A percentile compares a stretch with the other conserved stretches of the same genome.
These are phyloP conservation scores for Gastrolobium bilobum DNA, from an alignment of 306 rosid genomes.

Conservation along the genomic window DNA sequence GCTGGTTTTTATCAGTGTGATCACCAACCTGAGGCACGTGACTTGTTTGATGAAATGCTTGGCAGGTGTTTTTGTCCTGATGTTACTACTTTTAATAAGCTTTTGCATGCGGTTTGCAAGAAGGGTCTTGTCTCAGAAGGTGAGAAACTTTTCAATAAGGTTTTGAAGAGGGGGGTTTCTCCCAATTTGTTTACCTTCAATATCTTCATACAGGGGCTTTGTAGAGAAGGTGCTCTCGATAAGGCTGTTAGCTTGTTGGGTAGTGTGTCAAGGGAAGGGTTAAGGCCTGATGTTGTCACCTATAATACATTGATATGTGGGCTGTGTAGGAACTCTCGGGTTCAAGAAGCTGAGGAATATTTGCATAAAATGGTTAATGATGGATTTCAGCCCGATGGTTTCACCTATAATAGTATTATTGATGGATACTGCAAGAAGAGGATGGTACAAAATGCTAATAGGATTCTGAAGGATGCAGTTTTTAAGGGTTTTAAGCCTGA, in stretches of 20 bases:
- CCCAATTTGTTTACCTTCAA: conserved; percentile 85
- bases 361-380: conserved; percentile 81
- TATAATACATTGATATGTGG: conserved; percentile 85
- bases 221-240: conserved; percentile 65
- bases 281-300: conserved; percentile 82
- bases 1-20: conserved; percentile 74
- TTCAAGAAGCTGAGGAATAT: conserved; percentile 74
- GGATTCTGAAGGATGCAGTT: conserved; percentile 76
- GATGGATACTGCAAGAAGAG: conserved; percentile 86
- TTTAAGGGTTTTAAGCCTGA: conserved; percentile 89
- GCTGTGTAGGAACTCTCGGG: conserved; percentile 70
- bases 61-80: conserved; percentile 64
- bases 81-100: conserved; percentile 82
- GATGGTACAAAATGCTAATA: conserved; percentile 73
- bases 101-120: conserved; percentile 73
- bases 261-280: conserved; percentile 63
- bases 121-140: conserved; percentile 77
- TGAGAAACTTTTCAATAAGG: conserved; percentile 77
- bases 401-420: conserved; percentile 83
- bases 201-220: conserved; percentile 85
- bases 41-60: conserved; percentile 82
- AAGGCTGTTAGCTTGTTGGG: conserved; percentile 65
- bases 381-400: conserved; percentile 80
- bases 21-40: conserved; percentile 56
- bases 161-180: conserved; percentile 78